Conservation (phyloP, 192 early-diverging fungal species). For the Coemansia sp. region DNA sequence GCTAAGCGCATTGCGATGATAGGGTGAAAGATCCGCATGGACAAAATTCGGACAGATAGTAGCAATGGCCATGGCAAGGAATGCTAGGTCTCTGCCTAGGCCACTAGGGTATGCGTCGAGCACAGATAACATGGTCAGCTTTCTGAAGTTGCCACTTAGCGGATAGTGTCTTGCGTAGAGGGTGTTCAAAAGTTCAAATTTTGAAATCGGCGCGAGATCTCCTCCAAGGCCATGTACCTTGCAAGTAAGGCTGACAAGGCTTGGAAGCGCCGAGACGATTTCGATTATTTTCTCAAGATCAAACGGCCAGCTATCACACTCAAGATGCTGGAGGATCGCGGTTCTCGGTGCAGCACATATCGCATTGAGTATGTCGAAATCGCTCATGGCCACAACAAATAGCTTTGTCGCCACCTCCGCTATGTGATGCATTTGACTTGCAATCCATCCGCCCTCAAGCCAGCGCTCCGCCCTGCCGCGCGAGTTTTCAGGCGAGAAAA, state of each 20-base stretch:
- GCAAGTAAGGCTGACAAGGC: neutral
- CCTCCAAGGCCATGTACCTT: neutral
- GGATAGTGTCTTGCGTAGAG: neutral
- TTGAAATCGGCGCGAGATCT: neutral
- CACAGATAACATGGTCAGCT: neutral
- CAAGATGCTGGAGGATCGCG: neutral
- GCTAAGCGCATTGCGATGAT: too few relatives aligned
- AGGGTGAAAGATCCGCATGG: too few relatives aligned
- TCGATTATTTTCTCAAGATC: neutral
- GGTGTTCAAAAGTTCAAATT: neutral
- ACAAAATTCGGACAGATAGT: too few relatives aligned
- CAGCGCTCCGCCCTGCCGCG: too few relatives aligned
- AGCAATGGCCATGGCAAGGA: too few relatives aligned
- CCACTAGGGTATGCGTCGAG: neutral
- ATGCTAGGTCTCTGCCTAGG: too few relatives aligned
- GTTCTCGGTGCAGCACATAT: neutral
- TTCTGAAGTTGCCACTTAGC: neutral
- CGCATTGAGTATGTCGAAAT: neutral
- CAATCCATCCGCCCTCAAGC: neutral
- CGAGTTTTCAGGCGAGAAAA: too few relatives aligned
- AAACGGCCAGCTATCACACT: too few relatives aligned
- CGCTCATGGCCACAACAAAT: too few relatives aligned
- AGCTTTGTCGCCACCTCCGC: too few relatives aligned
- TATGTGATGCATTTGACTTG: too few relatives aligned
- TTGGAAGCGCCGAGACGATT: neutral